Percentiles rank a stretch among this genome's conserved stretches.
phyloP scores from a whole-genome alignment of 139 green algal species.

The Micromonas commoda region DNA sequence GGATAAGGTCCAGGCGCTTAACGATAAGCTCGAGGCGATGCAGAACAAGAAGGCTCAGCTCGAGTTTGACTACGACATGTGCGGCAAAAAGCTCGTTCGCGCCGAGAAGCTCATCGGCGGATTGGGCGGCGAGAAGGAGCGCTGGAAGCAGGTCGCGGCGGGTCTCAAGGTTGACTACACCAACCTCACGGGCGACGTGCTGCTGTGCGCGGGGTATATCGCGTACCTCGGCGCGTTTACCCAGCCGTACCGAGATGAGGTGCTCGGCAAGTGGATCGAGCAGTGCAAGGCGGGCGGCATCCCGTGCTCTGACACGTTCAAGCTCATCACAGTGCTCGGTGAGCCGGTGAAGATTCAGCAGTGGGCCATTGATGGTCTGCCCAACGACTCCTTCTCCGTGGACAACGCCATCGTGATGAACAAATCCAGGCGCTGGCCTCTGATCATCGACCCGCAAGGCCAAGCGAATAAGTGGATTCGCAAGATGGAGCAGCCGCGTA shows the following conservation, averaged over 20 bases:
- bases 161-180: slow-evolving; percentile 55
- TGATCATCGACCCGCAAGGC: slow-evolving; percentile 80
- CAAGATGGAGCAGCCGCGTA: slow-evolving; percentile 62
- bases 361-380: slow-evolving; percentile 75
- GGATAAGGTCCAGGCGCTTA: slow-evolving; percentile 66
- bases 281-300: slow-evolving; percentile 39
- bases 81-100: slow-evolving; percentile 62
- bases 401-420: slow-evolving; percentile 76
- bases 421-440: slow-evolving; percentile 63
- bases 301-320: slow-evolving; percentile 37
- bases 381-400: slow-evolving; percentile 71
- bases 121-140: slow-evolving; percentile 67
- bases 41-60: slow-evolving; percentile 56
- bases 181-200: slow-evolving; percentile 68
- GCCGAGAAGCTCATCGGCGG: slow-evolving; percentile 63
- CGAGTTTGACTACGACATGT: slow-evolving; percentile 63
- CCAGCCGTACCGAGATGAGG: slow-evolving; percentile 50
- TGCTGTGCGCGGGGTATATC: slow-evolving; percentile 62
- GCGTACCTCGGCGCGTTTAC: slow-evolving; percentile 77
- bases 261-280: slow-evolving; percentile 41
- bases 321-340: slow-evolving; percentile 51
- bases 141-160: slow-evolving; percentile 58
- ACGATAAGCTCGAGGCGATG: slow-evolving; percentile 63
- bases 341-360: slow-evolving; percentile 68
- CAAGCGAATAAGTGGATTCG: slow-evolving; percentile 79